Percentiles rank a stretch among this genome's conserved stretches.
Conservation (phyloP, 352 stramenopile species). For the Globisporangium apiculatum region DNA sequence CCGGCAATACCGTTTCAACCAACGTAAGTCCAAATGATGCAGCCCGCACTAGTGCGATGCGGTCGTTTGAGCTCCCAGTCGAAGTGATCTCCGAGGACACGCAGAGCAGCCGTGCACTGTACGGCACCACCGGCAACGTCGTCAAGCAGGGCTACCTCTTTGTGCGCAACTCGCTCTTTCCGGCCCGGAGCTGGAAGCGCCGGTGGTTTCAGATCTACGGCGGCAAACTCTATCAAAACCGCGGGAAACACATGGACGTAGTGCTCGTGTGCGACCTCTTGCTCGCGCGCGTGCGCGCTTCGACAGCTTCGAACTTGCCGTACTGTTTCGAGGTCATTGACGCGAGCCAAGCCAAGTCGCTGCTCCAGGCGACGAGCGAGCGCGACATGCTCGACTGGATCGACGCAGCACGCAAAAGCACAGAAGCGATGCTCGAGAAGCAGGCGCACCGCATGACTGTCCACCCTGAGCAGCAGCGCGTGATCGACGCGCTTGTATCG, state of each 20-base stretch:
- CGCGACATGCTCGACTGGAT: constrained; percentile 78
- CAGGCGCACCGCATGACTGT: constrained; percentile 75
- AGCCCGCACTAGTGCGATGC: constrained; percentile 12
- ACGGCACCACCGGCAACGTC: constrained; percentile 23
- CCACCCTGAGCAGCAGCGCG: constrained; percentile 70
- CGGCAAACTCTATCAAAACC: constrained; percentile 78
- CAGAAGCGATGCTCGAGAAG: constrained; percentile 76
- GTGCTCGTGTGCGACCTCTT: constrained; percentile 77
- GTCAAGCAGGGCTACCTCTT: constrained; percentile 84
- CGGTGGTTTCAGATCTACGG: constrained; percentile 86
- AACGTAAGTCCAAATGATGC: not conserved
- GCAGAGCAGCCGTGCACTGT: constrained; percentile 34
- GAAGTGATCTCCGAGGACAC: constrained; percentile 76
- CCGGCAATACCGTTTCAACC: no score
- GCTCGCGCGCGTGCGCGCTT: constrained; percentile 69
- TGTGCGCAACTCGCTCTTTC: constrained; percentile 79
- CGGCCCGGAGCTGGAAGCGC: constrained; percentile 76
- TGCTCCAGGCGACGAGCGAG: constrained; percentile 71
- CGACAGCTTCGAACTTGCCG: constrained; percentile 38
- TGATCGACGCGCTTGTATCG: constrained; percentile 53
- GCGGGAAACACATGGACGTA: constrained; percentile 72
- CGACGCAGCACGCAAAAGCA: constrained; percentile 70
- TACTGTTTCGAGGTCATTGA: constrained; percentile 85
- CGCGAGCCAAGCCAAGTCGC: constrained; percentile 64
- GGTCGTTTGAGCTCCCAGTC: constrained; percentile 55